phyloP scores from a whole-genome alignment of 129 eudicot genomes.

The Cynara cardunculus region DNA sequence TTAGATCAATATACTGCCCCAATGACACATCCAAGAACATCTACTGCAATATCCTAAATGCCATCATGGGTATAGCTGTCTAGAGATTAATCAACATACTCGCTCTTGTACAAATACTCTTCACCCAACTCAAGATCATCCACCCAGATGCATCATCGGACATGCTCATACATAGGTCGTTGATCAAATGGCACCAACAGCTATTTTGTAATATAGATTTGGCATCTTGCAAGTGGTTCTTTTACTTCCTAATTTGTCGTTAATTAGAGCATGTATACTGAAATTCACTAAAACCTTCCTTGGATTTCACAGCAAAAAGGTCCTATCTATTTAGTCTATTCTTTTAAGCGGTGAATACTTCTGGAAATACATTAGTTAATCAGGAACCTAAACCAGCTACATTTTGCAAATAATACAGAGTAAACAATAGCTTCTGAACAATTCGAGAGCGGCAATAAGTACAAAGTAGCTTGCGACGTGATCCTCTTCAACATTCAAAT shows the following conservation, averaged over 20 bases:
- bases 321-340: neutral
- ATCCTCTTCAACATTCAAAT: neutral
- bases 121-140: neutral
- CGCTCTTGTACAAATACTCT: neutral
- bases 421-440: neutral
- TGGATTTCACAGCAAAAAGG: neutral
- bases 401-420: neutral
- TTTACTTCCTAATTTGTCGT: neutral
- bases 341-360: neutral
- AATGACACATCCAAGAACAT: constrained; percentile 8
- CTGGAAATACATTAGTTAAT: neutral
- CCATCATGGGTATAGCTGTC: neutral
- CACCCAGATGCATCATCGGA: neutral
- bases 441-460: neutral
- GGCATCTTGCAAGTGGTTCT: neutral
- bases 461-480: neutral
- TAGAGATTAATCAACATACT: neutral
- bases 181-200: neutral
- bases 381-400: constrained; percentile 18
- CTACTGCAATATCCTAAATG: constrained; percentile 7
- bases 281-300: neutral
- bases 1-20: neutral
- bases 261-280: neutral
- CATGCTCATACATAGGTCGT: neutral
- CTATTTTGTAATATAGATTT: neutral